phyloP scores from a whole-genome alignment of 768 basidiomycete genomes.

The Suillus occidentalis region DNA sequence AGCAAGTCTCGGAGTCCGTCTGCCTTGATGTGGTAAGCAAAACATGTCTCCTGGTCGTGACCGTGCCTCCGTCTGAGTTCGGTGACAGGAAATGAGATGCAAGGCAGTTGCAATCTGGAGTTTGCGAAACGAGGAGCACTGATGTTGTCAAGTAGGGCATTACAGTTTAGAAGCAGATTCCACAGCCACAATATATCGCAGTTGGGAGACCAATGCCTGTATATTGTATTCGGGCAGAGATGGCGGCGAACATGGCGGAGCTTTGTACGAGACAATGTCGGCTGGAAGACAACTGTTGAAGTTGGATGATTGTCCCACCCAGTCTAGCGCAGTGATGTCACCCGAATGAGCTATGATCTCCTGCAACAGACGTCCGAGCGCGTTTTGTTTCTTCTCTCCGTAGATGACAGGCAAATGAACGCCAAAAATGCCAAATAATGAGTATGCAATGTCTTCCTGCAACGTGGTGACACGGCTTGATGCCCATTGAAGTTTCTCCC shows the following conservation, averaged over 20 bases:
- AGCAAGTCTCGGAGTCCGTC: no score
- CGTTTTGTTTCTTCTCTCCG: neutral
- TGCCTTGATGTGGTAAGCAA: no score
- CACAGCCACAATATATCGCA: neutral
- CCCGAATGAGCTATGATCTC: neutral
- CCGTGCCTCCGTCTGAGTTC: neutral
- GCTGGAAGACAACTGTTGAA: neutral
- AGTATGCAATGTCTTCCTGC: neutral
- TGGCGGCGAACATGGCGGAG: neutral
- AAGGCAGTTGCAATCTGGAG: neutral
- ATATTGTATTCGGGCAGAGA: neutral
- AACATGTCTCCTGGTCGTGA: neutral
- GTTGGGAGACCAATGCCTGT: neutral
- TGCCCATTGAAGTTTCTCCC: neutral
- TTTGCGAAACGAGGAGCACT: neutral
- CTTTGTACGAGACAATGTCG: neutral
- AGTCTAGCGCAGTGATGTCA: neutral
- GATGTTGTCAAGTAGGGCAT: neutral
- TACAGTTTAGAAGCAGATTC: neutral
- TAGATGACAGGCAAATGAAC: neutral
- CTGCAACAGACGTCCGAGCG: neutral
- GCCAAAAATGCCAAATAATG: neutral
- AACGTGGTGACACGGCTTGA: neutral
- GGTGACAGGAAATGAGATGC: neutral
- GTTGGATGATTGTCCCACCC: neutral